These are phyloP conservation scores for Lachancea fermentati DNA, from an alignment of 805 yeast species.

Conservation along the genomic window DNA sequence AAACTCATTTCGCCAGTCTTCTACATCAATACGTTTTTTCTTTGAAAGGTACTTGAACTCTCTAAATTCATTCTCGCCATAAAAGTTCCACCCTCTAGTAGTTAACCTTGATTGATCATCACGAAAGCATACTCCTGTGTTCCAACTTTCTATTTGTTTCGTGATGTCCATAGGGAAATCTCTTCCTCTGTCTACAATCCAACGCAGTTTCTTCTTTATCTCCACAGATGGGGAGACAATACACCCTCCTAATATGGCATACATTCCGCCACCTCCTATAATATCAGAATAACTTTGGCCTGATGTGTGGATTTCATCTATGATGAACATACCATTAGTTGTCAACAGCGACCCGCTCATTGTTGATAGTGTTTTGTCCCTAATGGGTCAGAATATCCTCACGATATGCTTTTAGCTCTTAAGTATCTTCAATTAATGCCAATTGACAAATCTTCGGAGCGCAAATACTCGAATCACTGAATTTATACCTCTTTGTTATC, in stretches of 20 bases:
- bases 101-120: conserved; percentile 50
- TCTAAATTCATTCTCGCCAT: conserved; percentile 57
- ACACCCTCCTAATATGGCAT: conserved; percentile 69
- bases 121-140: conserved; percentile 53
- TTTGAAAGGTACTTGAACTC: conserved; percentile 58
- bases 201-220: conserved; percentile 40
- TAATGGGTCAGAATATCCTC: too few relatives aligned
- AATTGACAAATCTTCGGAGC: too few relatives aligned
- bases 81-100: conserved; percentile 76
- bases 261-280: conserved; percentile 90
- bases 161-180: conserved; percentile 60
- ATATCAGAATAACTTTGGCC: conserved; percentile 41
- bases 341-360: conserved; percentile 37
- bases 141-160: conserved; percentile 50
- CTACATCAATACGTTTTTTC: conserved; percentile 51
- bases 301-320: conserved; percentile 67
- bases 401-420: too few relatives aligned
- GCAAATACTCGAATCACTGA: too few relatives aligned
- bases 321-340: conserved; percentile 83
- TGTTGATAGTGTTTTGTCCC: too few relatives aligned
- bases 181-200: conserved; percentile 72
- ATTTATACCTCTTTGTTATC: too few relatives aligned
- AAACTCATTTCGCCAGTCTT: conserved; percentile 36
- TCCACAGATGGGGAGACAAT: conserved; percentile 39
- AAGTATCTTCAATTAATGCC: too few relatives aligned